These are phyloP conservation scores for Scheffersomyces amazonensis DNA, from an alignment of 805 yeast species.

Conservation along the genomic window DNA sequence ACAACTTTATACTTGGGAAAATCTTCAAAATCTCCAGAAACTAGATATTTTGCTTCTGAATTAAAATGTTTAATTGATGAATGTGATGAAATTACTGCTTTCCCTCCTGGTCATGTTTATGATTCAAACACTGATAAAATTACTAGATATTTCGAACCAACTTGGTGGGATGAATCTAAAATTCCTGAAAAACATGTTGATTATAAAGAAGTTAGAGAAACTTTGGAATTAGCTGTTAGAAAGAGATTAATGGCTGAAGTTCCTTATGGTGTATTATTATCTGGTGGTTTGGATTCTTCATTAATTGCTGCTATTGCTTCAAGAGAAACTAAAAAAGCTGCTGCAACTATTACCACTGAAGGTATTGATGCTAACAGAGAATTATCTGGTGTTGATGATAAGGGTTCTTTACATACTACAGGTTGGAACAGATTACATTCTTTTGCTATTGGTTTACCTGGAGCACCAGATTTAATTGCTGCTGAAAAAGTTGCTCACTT, in stretches of 20 bases:
- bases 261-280: slow-evolving; percentile 94
- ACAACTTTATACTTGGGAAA: slow-evolving; percentile 96
- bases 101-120: slow-evolving; percentile 98
- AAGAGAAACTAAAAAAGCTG: slow-evolving; percentile 84
- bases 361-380: slow-evolving; percentile 64
- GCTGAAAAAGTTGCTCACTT: slow-evolving; percentile 95
- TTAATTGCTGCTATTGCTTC: slow-evolving; percentile 97
- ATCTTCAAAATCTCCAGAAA: slow-evolving; percentile 60
- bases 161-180: slow-evolving; percentile 86
- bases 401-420: slow-evolving; percentile 78
- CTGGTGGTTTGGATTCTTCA: slow-evolving; percentile 97
- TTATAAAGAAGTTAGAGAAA: slow-evolving; percentile 64
- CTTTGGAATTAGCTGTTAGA: slow-evolving; percentile 92
- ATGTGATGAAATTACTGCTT: slow-evolving; percentile 88
- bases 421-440: slow-evolving; percentile 82
- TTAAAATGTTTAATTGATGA: slow-evolving; percentile 90
- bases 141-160: slow-evolving; percentile 86
- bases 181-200: slow-evolving; percentile 80
- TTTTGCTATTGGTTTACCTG: slow-evolving; percentile 94
- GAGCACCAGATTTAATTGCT: slow-evolving; percentile 96
- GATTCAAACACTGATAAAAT: slow-evolving; percentile 86
- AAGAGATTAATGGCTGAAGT: slow-evolving; percentile 99
- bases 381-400: slow-evolving; percentile 88
- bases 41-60: slow-evolving; percentile 91
- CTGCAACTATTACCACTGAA: slow-evolving; percentile 32